Evolutionary conservation across 768 basidiomycete species (phyloP).

Genomic region (Pleurotus eryngii): DNA sequence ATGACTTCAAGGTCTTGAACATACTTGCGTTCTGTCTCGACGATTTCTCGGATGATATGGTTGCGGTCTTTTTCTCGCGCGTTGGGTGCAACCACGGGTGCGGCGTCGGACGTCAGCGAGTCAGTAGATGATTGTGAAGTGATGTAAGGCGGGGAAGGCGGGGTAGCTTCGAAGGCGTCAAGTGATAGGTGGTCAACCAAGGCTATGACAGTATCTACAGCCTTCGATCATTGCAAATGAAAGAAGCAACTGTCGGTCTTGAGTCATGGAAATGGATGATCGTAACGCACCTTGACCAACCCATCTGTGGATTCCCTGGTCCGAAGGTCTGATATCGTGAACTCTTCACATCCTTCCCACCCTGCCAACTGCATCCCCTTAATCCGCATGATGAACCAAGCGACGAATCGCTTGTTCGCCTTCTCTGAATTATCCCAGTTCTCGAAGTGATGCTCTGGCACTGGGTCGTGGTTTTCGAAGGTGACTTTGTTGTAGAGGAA

Average conservation of each 20-base stretch:
- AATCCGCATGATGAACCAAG: conserved; percentile 88
- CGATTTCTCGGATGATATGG: conserved; percentile 83
- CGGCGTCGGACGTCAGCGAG: conserved; percentile 45
- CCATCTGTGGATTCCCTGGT: conserved; percentile 90
- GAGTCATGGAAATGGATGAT: not conserved
- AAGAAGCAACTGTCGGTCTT: too few species aligned
- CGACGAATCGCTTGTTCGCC: conserved; percentile 74
- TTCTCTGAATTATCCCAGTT: conserved; percentile 75
- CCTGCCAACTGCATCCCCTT: conserved; percentile 57
- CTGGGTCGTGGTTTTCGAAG: conserved; percentile 65
- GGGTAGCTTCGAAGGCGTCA: conserved; percentile 62
- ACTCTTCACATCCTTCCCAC: conserved; percentile 77
- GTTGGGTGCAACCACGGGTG: conserved; percentile 38
- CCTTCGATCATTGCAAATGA: conserved; percentile 39
- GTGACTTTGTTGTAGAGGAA: conserved; percentile 77
- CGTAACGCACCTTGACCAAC: conserved; percentile 78
- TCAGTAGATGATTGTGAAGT: conserved; percentile 59
- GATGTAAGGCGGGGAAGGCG: conserved; percentile 54
- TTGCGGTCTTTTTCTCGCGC: conserved; percentile 67
- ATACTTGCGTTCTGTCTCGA: conserved; percentile 94
- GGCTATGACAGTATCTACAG: conserved; percentile 83
- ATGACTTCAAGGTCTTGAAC: conserved; percentile 96
- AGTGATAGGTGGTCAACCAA: conserved; percentile 75
- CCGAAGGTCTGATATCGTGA: conserved; percentile 90
- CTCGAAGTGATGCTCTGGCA: conserved; percentile 44